phyloP scores from a whole-genome alignment of 768 basidiomycete species.

The Lactifluus echinatus region DNA sequence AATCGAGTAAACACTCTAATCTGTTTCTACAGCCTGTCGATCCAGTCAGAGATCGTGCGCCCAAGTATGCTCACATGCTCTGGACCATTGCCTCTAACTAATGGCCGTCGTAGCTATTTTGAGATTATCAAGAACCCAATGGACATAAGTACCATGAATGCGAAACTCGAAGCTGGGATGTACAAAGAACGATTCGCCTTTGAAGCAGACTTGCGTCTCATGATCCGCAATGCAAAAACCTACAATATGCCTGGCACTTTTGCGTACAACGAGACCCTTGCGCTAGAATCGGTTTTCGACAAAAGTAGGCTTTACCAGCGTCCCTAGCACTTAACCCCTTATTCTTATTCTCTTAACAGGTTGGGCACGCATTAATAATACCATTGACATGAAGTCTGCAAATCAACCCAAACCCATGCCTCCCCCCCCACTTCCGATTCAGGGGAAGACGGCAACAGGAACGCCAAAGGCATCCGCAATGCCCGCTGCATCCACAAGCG shows the following conservation, averaged over 20 bases:
- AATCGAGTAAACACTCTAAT: slow-evolving; percentile 59
- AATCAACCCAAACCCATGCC: slow-evolving; percentile 24
- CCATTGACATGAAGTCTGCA: slow-evolving; percentile 52
- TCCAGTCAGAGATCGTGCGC: slow-evolving; percentile 85
- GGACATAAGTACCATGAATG: slow-evolving; percentile 85
- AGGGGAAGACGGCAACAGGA: neutral
- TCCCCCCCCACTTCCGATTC: slow-evolving; percentile 19
- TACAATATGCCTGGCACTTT: slow-evolving; percentile 72
- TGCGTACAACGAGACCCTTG: slow-evolving; percentile 67
- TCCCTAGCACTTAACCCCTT: neutral
- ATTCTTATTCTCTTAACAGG: slow-evolving; percentile 35
- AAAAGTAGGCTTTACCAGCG: slow-evolving; percentile 47
- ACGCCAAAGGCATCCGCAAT: slow-evolving; percentile 3
- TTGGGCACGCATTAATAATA: slow-evolving; percentile 84
- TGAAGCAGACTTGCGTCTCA: slow-evolving; percentile 77
- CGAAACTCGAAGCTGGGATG: slow-evolving; percentile 78
- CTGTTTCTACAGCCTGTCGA: slow-evolving; percentile 90
- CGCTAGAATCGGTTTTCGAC: slow-evolving; percentile 75
- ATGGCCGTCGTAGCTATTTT: slow-evolving; percentile 59
- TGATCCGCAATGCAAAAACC: slow-evolving; percentile 77
- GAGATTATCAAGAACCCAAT: slow-evolving; percentile 87
- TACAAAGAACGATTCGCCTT: slow-evolving; percentile 82
- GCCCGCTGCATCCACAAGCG: neutral
- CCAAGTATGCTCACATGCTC: slow-evolving; percentile 48
- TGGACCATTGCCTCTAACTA: slow-evolving; percentile 5